Base-by-base conservation (phyloP, 345 rosid species). In the Melaleuca quinquenervia region DNA sequence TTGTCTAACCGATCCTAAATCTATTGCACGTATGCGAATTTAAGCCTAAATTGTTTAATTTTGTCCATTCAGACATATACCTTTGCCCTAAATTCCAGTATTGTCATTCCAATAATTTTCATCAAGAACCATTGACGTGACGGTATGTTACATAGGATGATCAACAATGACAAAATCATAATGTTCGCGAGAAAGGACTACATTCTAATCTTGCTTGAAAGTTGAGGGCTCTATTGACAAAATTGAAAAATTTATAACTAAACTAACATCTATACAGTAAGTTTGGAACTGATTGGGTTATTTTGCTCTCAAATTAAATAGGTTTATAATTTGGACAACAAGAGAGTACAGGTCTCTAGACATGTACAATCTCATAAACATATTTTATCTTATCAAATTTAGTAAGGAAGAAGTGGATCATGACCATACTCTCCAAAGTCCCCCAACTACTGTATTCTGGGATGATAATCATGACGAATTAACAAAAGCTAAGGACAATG, bases 91-190 rank as follows among this genome's bases (percentile, higher is more conserved):
- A 60, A 60, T 27, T 60, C 7, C 5, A 0, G 13, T 60, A 2
- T 60, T n/a, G 2, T 27, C 13, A 3, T 60, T 13, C 0, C 0
- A 0, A 4, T 0, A 60, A 6, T 3, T 60, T 60, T 60, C 18
- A 0, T 0, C 0, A 1, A 27, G 27, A 60, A 27, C 6, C 7
- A 20, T 0, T 27, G 0, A 60, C 9, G 14, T 52, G 15, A 4
- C 2, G 6, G 20, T 52, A 14, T 6, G 32, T 1, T 5, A 27
- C 5, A 2, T 60, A 27, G 3, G 20, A 60, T 6, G 15, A 5
- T 20, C 20, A 7, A 16, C 1, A 3, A 52, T 52, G 7, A 52
- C 16, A 14, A 20, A 7, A 52, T 2, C 21, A 0, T 20, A 6
- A 52, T 7, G 7, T 52, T 7, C 53, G 15, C 53, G 3, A 52